phyloP scores from a whole-genome alignment of 441 rosid genomes.

The Erodium chrysanthum region DNA sequence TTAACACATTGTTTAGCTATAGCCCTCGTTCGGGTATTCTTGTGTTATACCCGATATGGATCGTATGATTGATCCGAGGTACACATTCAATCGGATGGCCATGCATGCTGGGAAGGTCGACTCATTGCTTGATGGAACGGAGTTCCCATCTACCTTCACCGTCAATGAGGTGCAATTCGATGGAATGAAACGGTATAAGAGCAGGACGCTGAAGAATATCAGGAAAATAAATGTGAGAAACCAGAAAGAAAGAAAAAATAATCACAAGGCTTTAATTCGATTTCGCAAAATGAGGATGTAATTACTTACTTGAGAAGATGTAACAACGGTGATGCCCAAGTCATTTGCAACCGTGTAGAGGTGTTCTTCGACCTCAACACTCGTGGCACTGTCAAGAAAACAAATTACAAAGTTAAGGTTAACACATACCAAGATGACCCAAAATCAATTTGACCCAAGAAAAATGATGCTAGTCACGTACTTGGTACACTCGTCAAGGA shows the following conservation, averaged over 20 bases:
- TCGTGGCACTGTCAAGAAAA: slow-evolving; percentile 62
- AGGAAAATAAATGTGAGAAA: background rate
- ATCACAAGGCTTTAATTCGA: no score
- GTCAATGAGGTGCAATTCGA: slow-evolving; percentile 79
- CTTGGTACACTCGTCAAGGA: slow-evolving; percentile 99
- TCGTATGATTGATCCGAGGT: background rate
- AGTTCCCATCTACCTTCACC: slow-evolving; percentile 99
- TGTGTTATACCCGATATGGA: background rate
- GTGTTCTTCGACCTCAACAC: slow-evolving; percentile 98
- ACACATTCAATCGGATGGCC: no score
- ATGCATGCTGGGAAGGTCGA: background rate
- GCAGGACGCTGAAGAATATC: slow-evolving; percentile 74
- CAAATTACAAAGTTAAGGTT: background rate
- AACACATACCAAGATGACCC: background rate
- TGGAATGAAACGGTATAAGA: slow-evolving; percentile 77
- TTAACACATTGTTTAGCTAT: background rate
- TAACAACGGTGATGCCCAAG: slow-evolving; percentile 81
- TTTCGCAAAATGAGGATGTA: no score
- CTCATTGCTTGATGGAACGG: slow-evolving; percentile 59
- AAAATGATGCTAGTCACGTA: slow-evolving; percentile 24
- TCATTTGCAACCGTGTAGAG: slow-evolving; percentile 79
- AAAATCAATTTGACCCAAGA: background rate
- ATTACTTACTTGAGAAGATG: slow-evolving; percentile 81
- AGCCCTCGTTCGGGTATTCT: background rate
- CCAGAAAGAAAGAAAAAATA: background rate